Conservation (phyloP, 2,329 filamentous ascomycete genomes). For the Neonectria faginata region DNA sequence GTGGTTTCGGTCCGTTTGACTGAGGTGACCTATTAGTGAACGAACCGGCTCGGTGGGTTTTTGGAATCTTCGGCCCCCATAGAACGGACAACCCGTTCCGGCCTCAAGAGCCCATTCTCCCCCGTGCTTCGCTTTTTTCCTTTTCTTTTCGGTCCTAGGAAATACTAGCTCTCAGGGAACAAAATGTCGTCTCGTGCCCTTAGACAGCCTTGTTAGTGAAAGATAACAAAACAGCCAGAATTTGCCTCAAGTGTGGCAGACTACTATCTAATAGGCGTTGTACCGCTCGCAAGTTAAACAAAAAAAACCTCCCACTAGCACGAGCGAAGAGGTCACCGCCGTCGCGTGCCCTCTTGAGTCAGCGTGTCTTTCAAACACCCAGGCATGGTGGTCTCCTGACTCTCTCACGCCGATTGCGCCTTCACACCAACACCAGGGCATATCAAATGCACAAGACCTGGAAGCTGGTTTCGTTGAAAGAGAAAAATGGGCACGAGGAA, state of each 20-base stretch:
- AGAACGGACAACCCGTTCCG: neutral
- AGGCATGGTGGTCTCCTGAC: slow-evolving; percentile 4
- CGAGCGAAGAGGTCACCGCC: slow-evolving; percentile 1
- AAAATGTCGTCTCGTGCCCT: neutral
- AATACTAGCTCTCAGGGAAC: neutral
- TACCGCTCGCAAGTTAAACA: neutral
- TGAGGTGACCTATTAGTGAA: neutral
- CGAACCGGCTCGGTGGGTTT: neutral
- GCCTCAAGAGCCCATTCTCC: neutral
- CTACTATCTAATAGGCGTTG: neutral
- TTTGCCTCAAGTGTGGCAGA: neutral
- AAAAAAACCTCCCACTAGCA: neutral
- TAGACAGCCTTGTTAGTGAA: neutral
- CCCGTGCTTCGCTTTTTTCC: neutral
- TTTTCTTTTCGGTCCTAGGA: neutral
- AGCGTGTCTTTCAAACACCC: neutral
- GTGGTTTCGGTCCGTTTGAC: neutral
- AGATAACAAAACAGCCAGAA: neutral
- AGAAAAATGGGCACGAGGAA: neutral
- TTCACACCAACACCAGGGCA: neutral
- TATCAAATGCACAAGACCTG: neutral
- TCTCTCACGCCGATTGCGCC: neutral
- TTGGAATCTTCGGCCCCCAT: neutral
- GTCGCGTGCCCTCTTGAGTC: slow-evolving; percentile 11
- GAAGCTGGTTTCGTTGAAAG: neutral